Conservation (phyloP, 2,329 filamentous ascomycete genomes). For the Clonostachys rosea region DNA sequence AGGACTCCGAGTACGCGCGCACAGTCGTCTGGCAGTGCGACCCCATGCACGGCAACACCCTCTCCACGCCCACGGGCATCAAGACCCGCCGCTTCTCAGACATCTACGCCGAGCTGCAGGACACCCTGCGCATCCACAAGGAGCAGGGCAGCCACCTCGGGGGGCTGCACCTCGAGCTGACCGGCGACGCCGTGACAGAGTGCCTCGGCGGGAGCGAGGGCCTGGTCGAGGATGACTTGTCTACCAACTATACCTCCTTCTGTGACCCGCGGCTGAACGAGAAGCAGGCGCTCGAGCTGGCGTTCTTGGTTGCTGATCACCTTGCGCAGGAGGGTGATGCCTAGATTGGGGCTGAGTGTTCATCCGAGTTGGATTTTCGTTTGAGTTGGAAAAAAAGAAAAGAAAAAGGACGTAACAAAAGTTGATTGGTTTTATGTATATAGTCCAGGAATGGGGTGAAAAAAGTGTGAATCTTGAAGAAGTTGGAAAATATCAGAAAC, state of each 20-base stretch:
- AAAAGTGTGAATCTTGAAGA: neutral
- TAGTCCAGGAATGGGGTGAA: neutral
- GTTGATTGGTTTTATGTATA: neutral
- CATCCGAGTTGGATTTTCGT: neutral
- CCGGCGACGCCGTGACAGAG: slow-evolving; percentile 93
- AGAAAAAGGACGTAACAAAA: neutral
- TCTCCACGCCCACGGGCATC: slow-evolving; percentile 67
- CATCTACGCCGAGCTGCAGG: slow-evolving; percentile 81
- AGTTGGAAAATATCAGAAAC: no score
- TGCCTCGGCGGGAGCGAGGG: slow-evolving; percentile 88
- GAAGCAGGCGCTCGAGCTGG: slow-evolving; percentile 93
- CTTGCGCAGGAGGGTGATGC: slow-evolving; percentile 38
- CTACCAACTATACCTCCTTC: slow-evolving; percentile 89
- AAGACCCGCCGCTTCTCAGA: slow-evolving; percentile 91
- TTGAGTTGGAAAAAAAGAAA: neutral
- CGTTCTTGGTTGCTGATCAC: slow-evolving; percentile 87
- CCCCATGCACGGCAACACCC: slow-evolving; percentile 90
- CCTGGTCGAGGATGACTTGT: slow-evolving; percentile 81
- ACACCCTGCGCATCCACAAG: slow-evolving; percentile 81
- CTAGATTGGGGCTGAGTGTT: neutral
- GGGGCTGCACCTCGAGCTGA: slow-evolving; percentile 91
- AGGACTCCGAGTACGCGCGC: slow-evolving; percentile 63
- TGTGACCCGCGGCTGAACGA: slow-evolving; percentile 95
- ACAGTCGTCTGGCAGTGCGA: slow-evolving; percentile 95
- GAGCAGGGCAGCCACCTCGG: slow-evolving; percentile 82